Base-by-base conservation (phyloP, 139 green algal genomes). In the Astrephomene gubernaculifera region DNA sequence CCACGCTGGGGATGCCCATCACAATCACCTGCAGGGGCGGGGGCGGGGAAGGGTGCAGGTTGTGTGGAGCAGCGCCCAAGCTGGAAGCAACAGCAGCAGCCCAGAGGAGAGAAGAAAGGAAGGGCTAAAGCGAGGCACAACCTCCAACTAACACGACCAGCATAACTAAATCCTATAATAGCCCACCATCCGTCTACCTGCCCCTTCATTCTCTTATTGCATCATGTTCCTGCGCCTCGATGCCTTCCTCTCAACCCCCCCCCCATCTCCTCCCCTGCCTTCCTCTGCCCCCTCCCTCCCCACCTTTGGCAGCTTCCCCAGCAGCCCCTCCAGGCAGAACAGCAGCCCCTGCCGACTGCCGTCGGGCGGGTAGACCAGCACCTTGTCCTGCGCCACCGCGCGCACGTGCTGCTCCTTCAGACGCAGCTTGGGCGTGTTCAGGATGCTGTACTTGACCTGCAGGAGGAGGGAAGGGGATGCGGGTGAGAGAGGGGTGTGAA, bases 1-100 rank as follows among this genome's bases (percentile, higher is more conserved):
- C 88, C 1, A 99, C 92, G 24, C 88, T 96, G 41, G 96, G 84
- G 74, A 99, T 97, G 88, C 97, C 97, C 86, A 91, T 88, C 43
- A 98, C 92, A 25, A 99, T 96, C 43, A 98, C 95, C 73, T 94
- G 85, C 0, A 89, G 2, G 29, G 27, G 4, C 41, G 3, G 69
- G 39, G 25, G 69, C 36, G 9, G 69, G 17, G 36, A 31, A 31
- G 36, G 36, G 67, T 7, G 17, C n/a, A n/a, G n/a, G n/a, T n/a
- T n/a, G n/a, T n/a, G n/a, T n/a, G n/a, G n/a, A n/a, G n/a, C n/a
- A n/a, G n/a, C n/a, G n/a, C n/a, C n/a, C n/a, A n/a, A n/a, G n/a
- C n/a, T n/a, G n/a, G n/a, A n/a, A n/a, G n/a, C n/a, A n/a, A n/a
- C n/a, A n/a, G n/a, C n/a, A n/a, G n/a, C n/a, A n/a, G n/a, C n/a